A percentile compares a stretch with the other conserved stretches of the same genome.
Conservation (phyloP, 331 rosid species). For the Erythrophleum ivorense region DNA sequence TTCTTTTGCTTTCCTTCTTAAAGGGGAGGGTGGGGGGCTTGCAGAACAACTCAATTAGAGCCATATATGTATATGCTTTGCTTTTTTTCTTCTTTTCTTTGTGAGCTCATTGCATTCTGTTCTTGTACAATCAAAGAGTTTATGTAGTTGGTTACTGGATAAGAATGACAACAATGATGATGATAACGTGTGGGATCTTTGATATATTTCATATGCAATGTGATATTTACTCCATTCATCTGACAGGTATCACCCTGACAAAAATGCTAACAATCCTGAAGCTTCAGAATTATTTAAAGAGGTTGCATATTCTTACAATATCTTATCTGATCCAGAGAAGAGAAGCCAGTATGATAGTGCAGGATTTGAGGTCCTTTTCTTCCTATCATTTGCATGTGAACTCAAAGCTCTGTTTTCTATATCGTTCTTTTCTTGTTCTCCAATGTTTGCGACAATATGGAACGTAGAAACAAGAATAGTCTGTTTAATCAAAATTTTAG, state of each 20-base stretch:
- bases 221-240: conserved; percentile 8
- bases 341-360: conserved; percentile 94
- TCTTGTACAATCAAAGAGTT: conserved; percentile 26
- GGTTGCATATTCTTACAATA: conserved; percentile 91
- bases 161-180: conserved; percentile 8
- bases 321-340: conserved; percentile 97
- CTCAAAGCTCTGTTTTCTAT: conserved; percentile 10
- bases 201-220: conserved; percentile 19
- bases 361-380: conserved; percentile 85
- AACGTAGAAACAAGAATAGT: background rate
- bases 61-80: background rate
- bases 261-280: conserved; percentile 90
- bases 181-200: conserved; percentile 14
- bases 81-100: background rate
- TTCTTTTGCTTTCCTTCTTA: background rate
- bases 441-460: conserved; percentile 14
- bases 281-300: conserved; percentile 96
- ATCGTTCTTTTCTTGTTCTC: conserved; percentile 6
- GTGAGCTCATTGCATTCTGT: background rate
- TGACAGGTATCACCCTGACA: conserved; percentile 95
- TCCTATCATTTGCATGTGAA: conserved; percentile 28
- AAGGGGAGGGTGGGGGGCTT: background rate
- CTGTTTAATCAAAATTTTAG: background rate
- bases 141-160: conserved; percentile 25
- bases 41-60: conserved; percentile 9